phyloP scores from a whole-genome alignment of 768 basidiomycete species.

The Suillus alpinus region DNA sequence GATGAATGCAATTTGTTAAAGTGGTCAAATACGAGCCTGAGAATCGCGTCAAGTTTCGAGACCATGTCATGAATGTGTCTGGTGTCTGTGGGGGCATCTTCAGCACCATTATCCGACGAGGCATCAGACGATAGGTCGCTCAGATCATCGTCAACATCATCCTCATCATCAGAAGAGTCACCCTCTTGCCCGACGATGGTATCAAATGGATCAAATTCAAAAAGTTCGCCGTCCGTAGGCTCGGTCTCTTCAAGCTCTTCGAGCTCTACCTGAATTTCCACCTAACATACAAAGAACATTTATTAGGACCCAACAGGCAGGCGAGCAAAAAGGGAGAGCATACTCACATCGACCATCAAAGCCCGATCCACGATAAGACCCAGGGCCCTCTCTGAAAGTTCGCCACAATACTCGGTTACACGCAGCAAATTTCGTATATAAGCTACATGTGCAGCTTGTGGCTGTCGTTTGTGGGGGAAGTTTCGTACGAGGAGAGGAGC shows the following conservation, averaged over 20 bases:
- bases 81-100: conserved; percentile 41
- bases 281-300: conserved; percentile 41
- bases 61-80: conserved; percentile 83
- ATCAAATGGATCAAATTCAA: conserved; percentile 85
- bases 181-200: conserved; percentile 76
- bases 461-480: conserved; percentile 94
- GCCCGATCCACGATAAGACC: conserved; percentile 90
- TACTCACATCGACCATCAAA: conserved; percentile 89
- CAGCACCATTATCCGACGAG: conserved; percentile 47
- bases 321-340: not conserved
- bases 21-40: conserved; percentile 83
- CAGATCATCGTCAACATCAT: conserved; percentile 52
- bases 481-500: conserved; percentile 79
- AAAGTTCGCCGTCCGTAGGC: conserved; percentile 50
- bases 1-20: conserved; percentile 52
- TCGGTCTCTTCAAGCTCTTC: conserved; percentile 84
- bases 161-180: conserved; percentile 51
- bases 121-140: conserved; percentile 79
- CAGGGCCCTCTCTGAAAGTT: conserved; percentile 79
- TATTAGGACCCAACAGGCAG: not conserved
- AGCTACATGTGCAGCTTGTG: conserved; percentile 72
- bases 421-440: conserved; percentile 89
- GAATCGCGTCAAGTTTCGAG: conserved; percentile 85
- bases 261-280: conserved; percentile 94
- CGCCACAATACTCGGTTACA: conserved; percentile 84